Conservation (phyloP, 176 grass and related monocot species). For the Secale cereale region DNA sequence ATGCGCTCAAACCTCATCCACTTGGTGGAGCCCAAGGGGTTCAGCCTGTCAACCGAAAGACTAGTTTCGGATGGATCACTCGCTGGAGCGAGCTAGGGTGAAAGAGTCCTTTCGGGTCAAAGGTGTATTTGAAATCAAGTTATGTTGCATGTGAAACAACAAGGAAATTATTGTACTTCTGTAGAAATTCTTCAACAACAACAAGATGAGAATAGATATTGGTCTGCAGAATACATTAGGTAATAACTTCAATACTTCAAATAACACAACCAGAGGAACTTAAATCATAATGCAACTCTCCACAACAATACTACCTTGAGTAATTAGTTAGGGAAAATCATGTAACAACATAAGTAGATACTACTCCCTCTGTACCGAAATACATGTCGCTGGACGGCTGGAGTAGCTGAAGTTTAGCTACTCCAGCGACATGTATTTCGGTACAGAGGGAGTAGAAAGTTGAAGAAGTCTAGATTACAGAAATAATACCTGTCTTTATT, state of each 20-base stretch:
- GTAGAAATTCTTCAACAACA: neutral
- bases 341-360: neutral
- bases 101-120: neutral
- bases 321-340: neutral
- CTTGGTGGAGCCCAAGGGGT: too few relatives aligned
- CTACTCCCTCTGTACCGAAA: too few relatives aligned
- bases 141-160: neutral
- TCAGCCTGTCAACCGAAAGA: too few relatives aligned
- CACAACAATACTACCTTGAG: neutral
- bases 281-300: neutral
- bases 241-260: neutral
- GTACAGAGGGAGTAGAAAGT: too few relatives aligned
- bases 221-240: neutral
- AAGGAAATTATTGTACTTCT: neutral
- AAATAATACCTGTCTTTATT: conserved; percentile 32
- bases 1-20: too few relatives aligned
- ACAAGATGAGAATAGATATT: neutral
- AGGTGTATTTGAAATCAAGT: neutral
- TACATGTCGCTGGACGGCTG: too few relatives aligned
- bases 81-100: too few relatives aligned
- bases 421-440: too few relatives aligned
- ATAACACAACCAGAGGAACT: neutral
- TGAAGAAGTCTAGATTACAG: neutral
- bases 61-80: too few relatives aligned
- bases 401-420: too few relatives aligned